phyloP scores from a whole-genome alignment of 106 monocot species.

The Dendrobium catenatum region DNA sequence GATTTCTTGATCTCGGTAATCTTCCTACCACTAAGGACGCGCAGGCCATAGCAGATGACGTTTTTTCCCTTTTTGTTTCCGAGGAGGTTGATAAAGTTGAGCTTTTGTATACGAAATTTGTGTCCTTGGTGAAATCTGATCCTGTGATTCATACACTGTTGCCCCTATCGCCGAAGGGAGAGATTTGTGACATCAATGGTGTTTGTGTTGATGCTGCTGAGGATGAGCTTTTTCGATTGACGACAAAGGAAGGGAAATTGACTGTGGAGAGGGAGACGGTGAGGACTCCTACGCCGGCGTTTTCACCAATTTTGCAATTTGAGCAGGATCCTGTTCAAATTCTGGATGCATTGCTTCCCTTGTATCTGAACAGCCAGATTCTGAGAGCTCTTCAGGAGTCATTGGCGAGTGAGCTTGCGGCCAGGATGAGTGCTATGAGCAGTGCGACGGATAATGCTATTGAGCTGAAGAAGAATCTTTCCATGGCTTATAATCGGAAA shows the following conservation, averaged over 20 bases:
- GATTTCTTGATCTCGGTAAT: constrained; percentile 48
- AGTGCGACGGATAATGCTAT: constrained; percentile 74
- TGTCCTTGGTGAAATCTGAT: constrained; percentile 81
- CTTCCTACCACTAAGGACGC: constrained; percentile 87
- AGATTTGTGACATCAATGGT: constrained; percentile 91
- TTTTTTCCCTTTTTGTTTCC: constrained; percentile 81
- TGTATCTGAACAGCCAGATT: constrained; percentile 93
- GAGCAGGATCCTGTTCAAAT: constrained; percentile 98
- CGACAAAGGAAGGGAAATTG: constrained; percentile 82
- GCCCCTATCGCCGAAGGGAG: constrained; percentile 87
- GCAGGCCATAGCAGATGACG: constrained; percentile 88
- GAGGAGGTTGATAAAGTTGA: constrained; percentile 97
- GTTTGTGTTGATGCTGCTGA: constrained; percentile 92
- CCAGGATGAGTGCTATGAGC: constrained; percentile 95
- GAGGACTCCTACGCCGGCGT: constrained; percentile 43
- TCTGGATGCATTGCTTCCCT: constrained; percentile 76
- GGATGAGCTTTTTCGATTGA: constrained; percentile 89
- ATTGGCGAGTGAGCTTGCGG: constrained; percentile 85
- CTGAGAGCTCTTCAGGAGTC: constrained; percentile 92
- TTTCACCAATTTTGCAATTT: constrained; percentile 85
- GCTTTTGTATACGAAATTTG: constrained; percentile 92
- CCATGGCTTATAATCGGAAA: constrained; percentile 58
- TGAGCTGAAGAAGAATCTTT: constrained; percentile 56
- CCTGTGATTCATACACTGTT: constrained; percentile 95
- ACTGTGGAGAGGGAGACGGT: constrained; percentile 78